These are phyloP conservation scores for Plasmodium fragile DNA, from an alignment of 169 alveolate genomes.

Conservation along the genomic window DNA sequence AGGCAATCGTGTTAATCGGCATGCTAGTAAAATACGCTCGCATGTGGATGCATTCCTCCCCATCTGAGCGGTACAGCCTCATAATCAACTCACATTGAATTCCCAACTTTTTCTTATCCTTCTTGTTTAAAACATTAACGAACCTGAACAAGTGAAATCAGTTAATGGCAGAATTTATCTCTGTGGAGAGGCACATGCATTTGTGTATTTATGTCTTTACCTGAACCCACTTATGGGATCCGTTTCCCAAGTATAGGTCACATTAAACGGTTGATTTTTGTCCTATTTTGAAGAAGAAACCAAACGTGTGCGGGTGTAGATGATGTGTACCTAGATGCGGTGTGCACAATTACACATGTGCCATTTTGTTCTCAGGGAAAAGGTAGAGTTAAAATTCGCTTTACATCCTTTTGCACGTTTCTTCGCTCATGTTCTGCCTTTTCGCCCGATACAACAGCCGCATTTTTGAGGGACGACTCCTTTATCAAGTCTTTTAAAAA, in stretches of 20 bases:
- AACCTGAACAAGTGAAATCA: constrained; percentile 24
- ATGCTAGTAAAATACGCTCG: not conserved
- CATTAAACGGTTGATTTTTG: constrained; percentile 59
- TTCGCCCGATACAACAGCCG: not conserved
- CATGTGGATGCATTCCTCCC: not conserved
- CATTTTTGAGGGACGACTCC: constrained; percentile 37
- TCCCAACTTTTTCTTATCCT: constrained; percentile 57
- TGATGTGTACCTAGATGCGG: not conserved
- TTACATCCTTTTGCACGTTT: constrained; percentile 21
- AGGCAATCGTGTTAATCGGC: not conserved
- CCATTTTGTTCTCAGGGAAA: not conserved
- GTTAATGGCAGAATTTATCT: not conserved
- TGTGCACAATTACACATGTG: not conserved
- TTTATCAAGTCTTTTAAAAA: constrained; percentile 74
- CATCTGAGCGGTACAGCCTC: not conserved
- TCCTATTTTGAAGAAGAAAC: constrained; percentile 39
- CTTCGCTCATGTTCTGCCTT: constrained; percentile 23
- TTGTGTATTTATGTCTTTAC: constrained; percentile 16
- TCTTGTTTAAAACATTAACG: constrained; percentile 57
- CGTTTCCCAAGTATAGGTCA: constrained; percentile 71
- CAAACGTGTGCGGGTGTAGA: not conserved
- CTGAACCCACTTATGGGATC: constrained; percentile 68
- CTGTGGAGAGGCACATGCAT: not conserved
- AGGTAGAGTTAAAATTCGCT: constrained; percentile 6
- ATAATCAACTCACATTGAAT: constrained; percentile 47